These are phyloP conservation scores for Sungouiella blattae DNA, from an alignment of 805 yeast species.

Conservation along the genomic window DNA sequence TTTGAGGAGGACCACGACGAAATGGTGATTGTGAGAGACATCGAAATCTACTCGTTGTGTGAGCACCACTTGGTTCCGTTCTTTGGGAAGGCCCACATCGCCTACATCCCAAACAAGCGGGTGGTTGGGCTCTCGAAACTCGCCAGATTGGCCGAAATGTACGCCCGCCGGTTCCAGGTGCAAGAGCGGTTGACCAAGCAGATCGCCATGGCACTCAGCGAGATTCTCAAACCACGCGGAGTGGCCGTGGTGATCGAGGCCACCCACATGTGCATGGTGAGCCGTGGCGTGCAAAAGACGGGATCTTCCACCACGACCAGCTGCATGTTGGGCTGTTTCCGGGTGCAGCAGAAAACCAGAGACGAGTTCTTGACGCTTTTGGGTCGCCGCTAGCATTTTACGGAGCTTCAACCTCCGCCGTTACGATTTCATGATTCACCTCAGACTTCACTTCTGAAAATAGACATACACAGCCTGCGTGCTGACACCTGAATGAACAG, in stretches of 20 bases:
- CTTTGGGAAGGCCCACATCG: constrained; percentile 94
- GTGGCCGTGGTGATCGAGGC: constrained; percentile 99
- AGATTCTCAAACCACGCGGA: constrained; percentile 88
- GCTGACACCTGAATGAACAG: no score
- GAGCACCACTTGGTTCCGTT: constrained; percentile 98
- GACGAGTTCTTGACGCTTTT: constrained; percentile 88
- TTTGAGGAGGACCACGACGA: constrained; percentile 98
- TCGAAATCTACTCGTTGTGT: constrained; percentile 86
- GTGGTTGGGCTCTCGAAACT: constrained; percentile 90
- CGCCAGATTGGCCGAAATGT: constrained; percentile 96
- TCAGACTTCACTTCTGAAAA: constrained; percentile 12
- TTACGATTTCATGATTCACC: constrained; percentile 14
- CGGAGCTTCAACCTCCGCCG: constrained; percentile 2
- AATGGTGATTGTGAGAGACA: constrained; percentile 96
- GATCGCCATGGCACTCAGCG: constrained; percentile 92
- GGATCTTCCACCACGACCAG: constrained; percentile 93
- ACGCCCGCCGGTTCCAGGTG: constrained; percentile 92
- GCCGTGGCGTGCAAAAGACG: constrained; percentile 94
- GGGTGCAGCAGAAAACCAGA: constrained; percentile 90
- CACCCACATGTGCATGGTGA: constrained; percentile 98
- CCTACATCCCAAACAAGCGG: constrained; percentile 92
- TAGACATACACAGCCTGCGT: constrained; percentile 1
- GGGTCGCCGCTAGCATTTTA: constrained; percentile 47
- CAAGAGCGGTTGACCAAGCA: constrained; percentile 96
- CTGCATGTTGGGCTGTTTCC: constrained; percentile 95